Base-by-base conservation (phyloP, 2,329 filamentous ascomycete genomes). In the Conoideocrella luteorostrata region DNA sequence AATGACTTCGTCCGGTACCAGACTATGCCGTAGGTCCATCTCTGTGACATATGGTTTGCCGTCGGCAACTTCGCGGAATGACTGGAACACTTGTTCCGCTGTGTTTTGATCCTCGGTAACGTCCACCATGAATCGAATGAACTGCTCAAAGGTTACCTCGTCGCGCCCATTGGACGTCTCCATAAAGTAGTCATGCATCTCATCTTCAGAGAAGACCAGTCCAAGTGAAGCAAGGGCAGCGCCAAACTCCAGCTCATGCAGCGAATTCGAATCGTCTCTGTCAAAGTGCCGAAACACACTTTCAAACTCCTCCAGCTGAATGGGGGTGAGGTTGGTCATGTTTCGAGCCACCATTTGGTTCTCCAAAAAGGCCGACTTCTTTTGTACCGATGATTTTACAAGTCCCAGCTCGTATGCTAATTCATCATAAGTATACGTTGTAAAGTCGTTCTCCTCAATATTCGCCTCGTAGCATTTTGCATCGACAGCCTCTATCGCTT, bases 61-160 rank as follows among this genome's bases (percentile, higher is more conserved):
- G 69, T 98, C 93, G 15, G 93, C 93, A 36, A 98, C 93, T 67
- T 98, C 93, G 46, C 84, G 82, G 78, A 98, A 98, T 51, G 86
- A 94, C 68, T 98, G 91, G 71, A 93, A 97, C 5, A 98, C 93
- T 65, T 98, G 93, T 66, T 97, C 93, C 11, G 93, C 93, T 4
- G 90, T 96, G 64, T 98, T 96, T 68, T 98, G 93, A 61, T 98
- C 93, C 67, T 98, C 93, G 11, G 93, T 98, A 39, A 96, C 93
- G 55, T 95, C 88, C 38, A 98, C 93, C 93, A 98, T 98, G 74
- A 98, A 98, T 30, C 88, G 83, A 62, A 98, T 98, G 61, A 98
- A 98, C 66, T 97, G 91, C 69, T 98, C 93, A 60, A 98, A 98
- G 4, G 87, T 93, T 41, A 98, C 93, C 52, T 85, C 79, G 63